Percentiles rank a stretch among this genome's conserved stretches.
Evolutionary conservation across 179 eudicot genomes (phyloP).

Genomic region (Beta corolliflora): DNA sequence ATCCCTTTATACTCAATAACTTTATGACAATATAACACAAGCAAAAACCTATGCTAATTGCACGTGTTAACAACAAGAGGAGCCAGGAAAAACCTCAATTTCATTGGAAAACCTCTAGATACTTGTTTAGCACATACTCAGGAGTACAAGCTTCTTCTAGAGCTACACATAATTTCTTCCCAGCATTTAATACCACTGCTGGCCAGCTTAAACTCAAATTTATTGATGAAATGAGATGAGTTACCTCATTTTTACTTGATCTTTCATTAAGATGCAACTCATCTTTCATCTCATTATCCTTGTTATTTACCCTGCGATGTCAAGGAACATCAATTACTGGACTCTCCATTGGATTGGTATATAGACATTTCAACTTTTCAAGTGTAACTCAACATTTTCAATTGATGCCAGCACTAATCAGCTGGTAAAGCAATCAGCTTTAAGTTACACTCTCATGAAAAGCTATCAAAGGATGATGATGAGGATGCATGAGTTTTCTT

Average conservation of each 20-base stretch:
- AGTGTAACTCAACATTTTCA: not conserved
- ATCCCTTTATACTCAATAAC: not conserved
- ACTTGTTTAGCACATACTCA: not conserved
- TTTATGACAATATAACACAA: not conserved
- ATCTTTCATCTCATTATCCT: slow-evolving; percentile 23
- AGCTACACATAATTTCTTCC: not conserved
- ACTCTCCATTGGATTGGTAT: not conserved
- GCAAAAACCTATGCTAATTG: not conserved
- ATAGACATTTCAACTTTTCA: not conserved
- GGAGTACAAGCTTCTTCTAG: not conserved
- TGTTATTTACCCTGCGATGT: slow-evolving; percentile 34
- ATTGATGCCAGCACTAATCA: not conserved
- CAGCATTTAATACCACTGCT: not conserved
- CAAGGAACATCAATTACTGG: slow-evolving; percentile 6
- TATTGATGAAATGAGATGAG: not conserved
- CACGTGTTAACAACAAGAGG: not conserved
- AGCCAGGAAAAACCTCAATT: not conserved
- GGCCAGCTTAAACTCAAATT: not conserved
- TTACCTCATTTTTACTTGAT: slow-evolving; percentile 30
- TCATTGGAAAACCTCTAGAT: not conserved
- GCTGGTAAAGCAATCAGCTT: not conserved
- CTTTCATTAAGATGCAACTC: slow-evolving; percentile 26
- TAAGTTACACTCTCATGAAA: not conserved
- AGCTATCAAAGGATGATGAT: slow-evolving; percentile 1
- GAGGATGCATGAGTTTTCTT: slow-evolving; percentile 28